Conservation (phyloP, 2,329 filamentous ascomycete species). For the Exophiala spinifera region DNA sequence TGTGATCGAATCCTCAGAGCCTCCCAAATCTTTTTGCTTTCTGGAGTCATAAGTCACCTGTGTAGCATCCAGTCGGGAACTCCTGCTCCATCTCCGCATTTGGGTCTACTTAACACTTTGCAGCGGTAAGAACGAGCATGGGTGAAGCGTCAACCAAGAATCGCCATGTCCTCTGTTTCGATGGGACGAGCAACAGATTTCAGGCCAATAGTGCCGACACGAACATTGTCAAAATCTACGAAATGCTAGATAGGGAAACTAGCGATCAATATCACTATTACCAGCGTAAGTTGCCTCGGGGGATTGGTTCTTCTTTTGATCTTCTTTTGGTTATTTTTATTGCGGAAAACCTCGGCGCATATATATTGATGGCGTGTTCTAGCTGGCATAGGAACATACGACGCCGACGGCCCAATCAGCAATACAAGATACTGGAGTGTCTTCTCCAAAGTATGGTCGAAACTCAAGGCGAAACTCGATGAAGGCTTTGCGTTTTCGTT, state of each 20-base stretch:
- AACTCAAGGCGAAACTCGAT: background rate
- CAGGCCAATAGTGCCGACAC: constrained; percentile 43
- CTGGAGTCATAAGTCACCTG: background rate
- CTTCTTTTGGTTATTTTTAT: background rate
- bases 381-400: background rate
- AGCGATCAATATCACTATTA: constrained; percentile 24
- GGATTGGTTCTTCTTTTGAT: too few relatives aligned
- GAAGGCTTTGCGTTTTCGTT: constrained; percentile 41
- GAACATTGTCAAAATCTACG: constrained; percentile 46
- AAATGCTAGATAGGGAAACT: constrained; percentile 31
- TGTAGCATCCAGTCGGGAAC: background rate
- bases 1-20: background rate
- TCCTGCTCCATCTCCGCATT: background rate
- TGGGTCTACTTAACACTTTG: background rate
- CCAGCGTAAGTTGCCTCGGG: constrained; percentile 3
- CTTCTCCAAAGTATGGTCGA: background rate
- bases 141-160: background rate
- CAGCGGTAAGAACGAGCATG: background rate
- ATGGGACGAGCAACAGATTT: constrained; percentile 45
- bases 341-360: too few relatives aligned
- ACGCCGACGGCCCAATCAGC: background rate
- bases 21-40: background rate
- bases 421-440: background rate
- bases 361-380: background rate
- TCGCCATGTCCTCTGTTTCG: constrained; percentile 17